These are phyloP conservation scores for Mycena citricolor DNA, from an alignment of 1,284 basidiomycete genomes.

Conservation along the genomic window DNA sequence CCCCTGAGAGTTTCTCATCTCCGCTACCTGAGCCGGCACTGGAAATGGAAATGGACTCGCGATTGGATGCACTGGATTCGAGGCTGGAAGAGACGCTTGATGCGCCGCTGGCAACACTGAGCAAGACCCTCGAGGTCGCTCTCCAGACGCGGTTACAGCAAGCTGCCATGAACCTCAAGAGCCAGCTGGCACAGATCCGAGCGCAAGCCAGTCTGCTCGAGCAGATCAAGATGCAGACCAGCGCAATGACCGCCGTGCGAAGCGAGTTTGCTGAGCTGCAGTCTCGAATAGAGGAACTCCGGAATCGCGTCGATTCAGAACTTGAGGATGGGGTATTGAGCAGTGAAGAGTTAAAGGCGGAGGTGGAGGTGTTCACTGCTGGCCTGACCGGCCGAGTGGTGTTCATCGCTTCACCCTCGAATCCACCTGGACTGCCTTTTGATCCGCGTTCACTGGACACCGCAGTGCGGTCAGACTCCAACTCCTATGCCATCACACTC, in stretches of 20 bases:
- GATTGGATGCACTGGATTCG: conserved; percentile 40
- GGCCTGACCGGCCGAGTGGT: conserved; percentile 48
- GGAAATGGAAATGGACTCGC: conserved; percentile 37
- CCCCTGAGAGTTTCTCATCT: conserved; percentile 60
- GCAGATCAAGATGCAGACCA: conserved; percentile 54
- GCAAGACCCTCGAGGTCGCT: conserved; percentile 41
- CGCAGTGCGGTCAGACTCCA: conserved; percentile 68
- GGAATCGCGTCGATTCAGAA: conserved; percentile 44
- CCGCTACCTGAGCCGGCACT: conserved; percentile 37
- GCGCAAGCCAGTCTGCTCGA: conserved; percentile 51
- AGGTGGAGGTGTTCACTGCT: conserved; percentile 47
- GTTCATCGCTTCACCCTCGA: too few relatives aligned
- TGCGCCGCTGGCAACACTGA: conserved; percentile 45
- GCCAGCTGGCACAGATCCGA: conserved; percentile 42
- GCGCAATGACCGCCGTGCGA: conserved; percentile 55
- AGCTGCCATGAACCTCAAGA: conserved; percentile 41
- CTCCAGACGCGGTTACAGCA: conserved; percentile 48
- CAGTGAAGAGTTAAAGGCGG: too few relatives aligned
- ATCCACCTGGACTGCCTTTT: conserved; percentile 50
- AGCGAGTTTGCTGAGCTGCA: conserved; percentile 60
- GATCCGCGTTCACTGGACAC: conserved; percentile 64
- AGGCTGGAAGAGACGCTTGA: conserved; percentile 47
- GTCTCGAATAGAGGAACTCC: conserved; percentile 59
- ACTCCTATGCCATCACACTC: conserved; percentile 64
- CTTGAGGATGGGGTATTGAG: too few relatives aligned